phyloP scores from a whole-genome alignment of 129 eudicot genomes.

The Chrysanthemum makinoi region DNA sequence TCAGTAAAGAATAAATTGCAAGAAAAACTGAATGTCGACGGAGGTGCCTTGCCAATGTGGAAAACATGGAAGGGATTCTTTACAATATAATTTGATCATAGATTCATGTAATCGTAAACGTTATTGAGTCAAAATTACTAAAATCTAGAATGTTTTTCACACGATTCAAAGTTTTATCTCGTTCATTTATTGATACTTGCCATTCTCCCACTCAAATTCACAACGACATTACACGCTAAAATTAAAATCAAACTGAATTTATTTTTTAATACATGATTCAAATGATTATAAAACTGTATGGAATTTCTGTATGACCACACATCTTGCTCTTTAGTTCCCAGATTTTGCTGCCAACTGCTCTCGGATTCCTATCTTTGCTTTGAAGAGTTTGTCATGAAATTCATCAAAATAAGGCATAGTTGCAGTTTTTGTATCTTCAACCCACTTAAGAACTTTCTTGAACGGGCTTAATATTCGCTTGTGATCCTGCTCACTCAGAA shows the following conservation, averaged over 20 bases:
- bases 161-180: no score
- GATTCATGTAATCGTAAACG: no score
- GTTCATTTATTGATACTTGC: no score
- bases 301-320: slow-evolving; percentile 18
- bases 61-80: no score
- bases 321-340: slow-evolving; percentile 29
- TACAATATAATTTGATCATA: no score
- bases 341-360: slow-evolving; percentile 24
- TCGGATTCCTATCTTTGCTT: slow-evolving; percentile 32
- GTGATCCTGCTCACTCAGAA: slow-evolving; percentile 49
- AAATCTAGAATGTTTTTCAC: no score
- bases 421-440: slow-evolving; percentile 54
- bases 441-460: slow-evolving; percentile 58
- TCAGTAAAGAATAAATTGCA: no score
- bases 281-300: background rate
- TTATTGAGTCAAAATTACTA: no score
- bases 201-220: no score
- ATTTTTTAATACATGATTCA: background rate
- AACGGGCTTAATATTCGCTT: slow-evolving; percentile 57
- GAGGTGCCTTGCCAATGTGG: no score
- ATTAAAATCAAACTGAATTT: slow-evolving; percentile 9
- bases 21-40: no score
- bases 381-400: slow-evolving; percentile 36
- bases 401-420: slow-evolving; percentile 72
- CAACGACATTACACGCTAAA: background rate